Conservation (phyloP, 768 basidiomycete species). For the Agrocybe chaxingu region DNA sequence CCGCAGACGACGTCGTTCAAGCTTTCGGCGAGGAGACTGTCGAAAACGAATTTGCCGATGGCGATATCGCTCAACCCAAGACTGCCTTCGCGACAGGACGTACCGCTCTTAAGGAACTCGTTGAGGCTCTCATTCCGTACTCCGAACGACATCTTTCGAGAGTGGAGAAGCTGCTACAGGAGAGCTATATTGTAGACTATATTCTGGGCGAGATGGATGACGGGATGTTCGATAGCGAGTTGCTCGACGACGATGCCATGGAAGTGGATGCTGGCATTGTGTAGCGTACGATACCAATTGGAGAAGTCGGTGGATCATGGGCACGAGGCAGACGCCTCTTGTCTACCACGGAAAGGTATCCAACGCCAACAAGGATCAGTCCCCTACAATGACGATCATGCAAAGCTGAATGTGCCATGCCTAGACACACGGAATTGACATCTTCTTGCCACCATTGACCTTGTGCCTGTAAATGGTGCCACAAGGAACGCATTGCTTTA, state of each 20-base stretch:
- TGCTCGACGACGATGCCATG: conserved; percentile 42
- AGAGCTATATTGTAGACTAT: conserved; percentile 94
- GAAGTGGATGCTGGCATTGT: conserved; percentile 30
- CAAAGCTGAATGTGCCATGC: background rate
- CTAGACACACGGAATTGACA: too few species aligned
- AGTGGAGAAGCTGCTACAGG: conserved; percentile 85
- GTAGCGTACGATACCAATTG: too few species aligned
- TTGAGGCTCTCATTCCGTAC: conserved; percentile 89
- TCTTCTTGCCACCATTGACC: too few species aligned
- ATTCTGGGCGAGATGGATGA: conserved; percentile 85
- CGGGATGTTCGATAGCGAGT: conserved; percentile 55
- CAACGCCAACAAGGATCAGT: too few species aligned
- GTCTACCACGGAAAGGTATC: too few species aligned
- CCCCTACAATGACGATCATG: background rate
- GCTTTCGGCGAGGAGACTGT: conserved; percentile 53
- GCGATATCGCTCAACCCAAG: conserved; percentile 7
- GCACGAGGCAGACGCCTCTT: too few species aligned
- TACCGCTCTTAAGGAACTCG: conserved; percentile 61
- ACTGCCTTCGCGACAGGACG: conserved; percentile 19
- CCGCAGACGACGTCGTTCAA: conserved; percentile 68
- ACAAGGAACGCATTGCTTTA: too few species aligned
- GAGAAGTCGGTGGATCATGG: too few species aligned
- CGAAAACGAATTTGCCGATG: conserved; percentile 28
- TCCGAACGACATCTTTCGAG: conserved; percentile 89
- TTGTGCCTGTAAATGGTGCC: too few species aligned